phyloP scores from a whole-genome alignment of 306 rosid genomes.

The Ormosia emarginata region DNA sequence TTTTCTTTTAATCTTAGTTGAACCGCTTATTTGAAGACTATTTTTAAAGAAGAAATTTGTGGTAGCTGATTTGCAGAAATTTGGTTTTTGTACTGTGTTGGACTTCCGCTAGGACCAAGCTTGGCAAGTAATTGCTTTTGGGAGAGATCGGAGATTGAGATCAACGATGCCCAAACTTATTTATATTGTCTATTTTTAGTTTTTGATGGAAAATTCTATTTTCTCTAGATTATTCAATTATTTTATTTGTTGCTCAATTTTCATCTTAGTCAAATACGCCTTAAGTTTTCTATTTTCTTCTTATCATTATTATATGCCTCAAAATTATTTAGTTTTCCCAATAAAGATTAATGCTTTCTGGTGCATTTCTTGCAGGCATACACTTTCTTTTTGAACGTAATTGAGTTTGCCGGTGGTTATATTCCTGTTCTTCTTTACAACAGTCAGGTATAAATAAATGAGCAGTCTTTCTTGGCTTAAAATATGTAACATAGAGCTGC shows the following conservation, averaged over 20 bases:
- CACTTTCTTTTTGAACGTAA: conserved; percentile 74
- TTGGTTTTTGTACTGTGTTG: neutral
- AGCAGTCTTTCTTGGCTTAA: conserved; percentile 16
- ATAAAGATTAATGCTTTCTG: neutral
- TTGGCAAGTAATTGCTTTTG: neutral
- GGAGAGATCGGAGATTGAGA: neutral
- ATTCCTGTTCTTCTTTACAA: conserved; percentile 79
- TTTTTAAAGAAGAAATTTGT: neutral
- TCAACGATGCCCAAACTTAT: neutral
- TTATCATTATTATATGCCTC: neutral
- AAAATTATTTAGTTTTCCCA: conserved; percentile 6
- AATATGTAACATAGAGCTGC: neutral
- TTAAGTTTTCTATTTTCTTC: neutral
- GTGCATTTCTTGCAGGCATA: conserved; percentile 63
- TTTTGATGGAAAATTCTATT: neutral
- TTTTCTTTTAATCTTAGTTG: neutral
- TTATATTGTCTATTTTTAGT: neutral
- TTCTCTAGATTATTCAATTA: neutral
- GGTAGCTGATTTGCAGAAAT: neutral
- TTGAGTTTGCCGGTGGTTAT: conserved; percentile 66
- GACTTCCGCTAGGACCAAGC: conserved; percentile 3
- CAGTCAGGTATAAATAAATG: conserved; percentile 65
- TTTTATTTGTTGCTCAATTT: conserved; percentile 2
- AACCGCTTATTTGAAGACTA: neutral
- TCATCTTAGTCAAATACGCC: neutral